Evolutionary conservation across 129 eudicot species (phyloP), one percentile per base, ranked within the genome.

Genomic region (Kitagawia praeruptora): DNA sequence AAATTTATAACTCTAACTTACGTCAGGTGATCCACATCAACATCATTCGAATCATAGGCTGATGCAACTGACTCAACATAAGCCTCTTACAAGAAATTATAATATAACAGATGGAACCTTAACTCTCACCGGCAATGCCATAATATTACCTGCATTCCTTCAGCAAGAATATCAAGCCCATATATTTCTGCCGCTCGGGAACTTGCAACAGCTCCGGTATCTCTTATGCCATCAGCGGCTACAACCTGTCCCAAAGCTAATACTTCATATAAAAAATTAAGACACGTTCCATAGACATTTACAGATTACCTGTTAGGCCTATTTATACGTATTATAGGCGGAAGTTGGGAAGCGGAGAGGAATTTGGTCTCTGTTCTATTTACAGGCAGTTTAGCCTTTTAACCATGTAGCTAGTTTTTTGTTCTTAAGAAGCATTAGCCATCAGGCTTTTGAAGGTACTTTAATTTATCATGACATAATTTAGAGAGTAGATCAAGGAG

Each of bases 161-260:
- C 89, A 31, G 89, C 96, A 70, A 93, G 88, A 84, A 91, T 83
- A 76, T 87, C 86, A 80, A 93, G 98, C 58, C 98, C 98, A 40
- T 93, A 93, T 8, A 93, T 85, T 78, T 86, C 87, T 81, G 98
- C 97, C 66, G 98, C 97, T 73, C 94, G 86, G 81, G 93, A 82
- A 85, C 97, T 93, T 83, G 97, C 97, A 85, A 93, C 79, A 40
- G 98, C 97, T 75, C 98, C 98, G 0, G 87, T 85, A 73, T 91
- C 97, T 85, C 90, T 88, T 77, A 84, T 75, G 46, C 97, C 91
- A 74, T 86, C 87, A 44, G 92, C 81, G 38, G 94, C 97, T 85
- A 93, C 91, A 82, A 89, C 85, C 98, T 93, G 87, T 75, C 27
- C 21, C 49, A 51, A 41, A 51, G 64, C 70, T 42, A 70, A 49